Percentiles rank a stretch among this genome's conserved stretches.
These are phyloP conservation scores for Pontederia paniculata DNA, from an alignment of 176 grass and related monocot species.

Conservation along the genomic window DNA sequence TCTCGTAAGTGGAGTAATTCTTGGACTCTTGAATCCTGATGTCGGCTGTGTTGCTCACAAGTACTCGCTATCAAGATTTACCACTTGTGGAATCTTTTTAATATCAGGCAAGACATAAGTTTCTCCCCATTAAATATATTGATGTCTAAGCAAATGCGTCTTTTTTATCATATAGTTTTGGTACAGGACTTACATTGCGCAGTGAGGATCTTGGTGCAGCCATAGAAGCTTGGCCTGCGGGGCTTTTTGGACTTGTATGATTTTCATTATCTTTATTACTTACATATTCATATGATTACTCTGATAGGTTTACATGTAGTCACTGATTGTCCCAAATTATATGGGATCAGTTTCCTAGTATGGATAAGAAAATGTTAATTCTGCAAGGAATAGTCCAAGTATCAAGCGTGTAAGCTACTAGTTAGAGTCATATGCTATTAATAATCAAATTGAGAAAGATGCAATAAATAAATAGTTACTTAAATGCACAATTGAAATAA, in stretches of 20 bases:
- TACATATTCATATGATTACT: constrained; percentile 11
- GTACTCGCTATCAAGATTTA: constrained; percentile 66
- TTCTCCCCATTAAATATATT: not conserved
- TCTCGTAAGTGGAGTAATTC: constrained; percentile 46
- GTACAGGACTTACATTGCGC: constrained; percentile 56
- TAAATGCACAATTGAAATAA: too few species aligned
- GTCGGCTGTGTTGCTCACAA: constrained; percentile 71
- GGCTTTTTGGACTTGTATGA: constrained; percentile 80
- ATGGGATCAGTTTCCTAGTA: too few species aligned
- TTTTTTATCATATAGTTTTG: constrained; percentile 11
- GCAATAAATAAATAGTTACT: too few species aligned
- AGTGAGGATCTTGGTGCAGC: constrained; percentile 76
- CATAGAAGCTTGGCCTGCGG: constrained; percentile 73
- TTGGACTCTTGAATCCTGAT: constrained; percentile 65
- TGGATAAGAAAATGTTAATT: too few species aligned
- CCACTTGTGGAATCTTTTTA: constrained; percentile 79
- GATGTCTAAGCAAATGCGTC: not conserved
- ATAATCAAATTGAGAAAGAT: too few species aligned
- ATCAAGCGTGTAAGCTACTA: too few species aligned
- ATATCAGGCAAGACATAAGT: constrained; percentile 47
- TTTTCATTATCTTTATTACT: constrained; percentile 25
- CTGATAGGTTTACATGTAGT: constrained; percentile 5
- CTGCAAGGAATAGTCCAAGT: too few species aligned
- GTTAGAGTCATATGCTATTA: too few species aligned
- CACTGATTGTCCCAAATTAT: not conserved